Evolutionary conservation across 2,329 filamentous ascomycete species (phyloP).

Genomic region (Fusarium buharicum): DNA sequence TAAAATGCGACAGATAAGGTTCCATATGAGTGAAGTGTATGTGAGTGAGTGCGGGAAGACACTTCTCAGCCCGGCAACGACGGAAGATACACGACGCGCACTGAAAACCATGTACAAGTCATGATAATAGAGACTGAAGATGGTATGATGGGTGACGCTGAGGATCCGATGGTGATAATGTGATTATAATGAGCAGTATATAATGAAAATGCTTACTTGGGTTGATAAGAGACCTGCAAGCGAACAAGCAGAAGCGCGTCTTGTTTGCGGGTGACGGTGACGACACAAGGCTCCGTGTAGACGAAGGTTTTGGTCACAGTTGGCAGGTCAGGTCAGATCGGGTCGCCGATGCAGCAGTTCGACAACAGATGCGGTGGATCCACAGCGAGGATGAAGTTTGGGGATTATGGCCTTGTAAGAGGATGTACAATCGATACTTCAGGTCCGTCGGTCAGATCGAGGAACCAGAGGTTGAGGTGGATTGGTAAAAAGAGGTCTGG

Average conservation of each 20-base stretch:
- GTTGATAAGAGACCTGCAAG: constrained; percentile 13
- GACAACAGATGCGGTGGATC: constrained; percentile 43
- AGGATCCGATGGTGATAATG: background rate
- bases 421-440: constrained; percentile 39
- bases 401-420: constrained; percentile 25
- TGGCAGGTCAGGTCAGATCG: background rate
- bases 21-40: background rate
- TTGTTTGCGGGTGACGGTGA: constrained; percentile 31
- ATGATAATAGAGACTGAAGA: constrained; percentile 1
- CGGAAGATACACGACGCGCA: constrained; percentile 34
- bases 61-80: constrained; percentile 24
- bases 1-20: background rate
- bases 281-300: constrained; percentile 28
- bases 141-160: background rate
- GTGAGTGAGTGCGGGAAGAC: constrained; percentile 3
- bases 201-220: constrained; percentile 29
- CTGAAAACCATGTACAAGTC: constrained; percentile 14
- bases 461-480: constrained; percentile 32
- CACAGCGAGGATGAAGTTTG: constrained; percentile 34
- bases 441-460: constrained; percentile 29
- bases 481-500: constrained; percentile 39
- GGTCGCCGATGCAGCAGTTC: constrained; percentile 15
- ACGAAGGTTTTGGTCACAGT: constrained; percentile 25
- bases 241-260: constrained; percentile 35
- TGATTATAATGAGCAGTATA: constrained; percentile 3